Evolutionary conservation across 1,139 yeast species (phyloP), one percentile per base, ranked within the genome.

Genomic region (Diutina scorzettiae): DNA sequence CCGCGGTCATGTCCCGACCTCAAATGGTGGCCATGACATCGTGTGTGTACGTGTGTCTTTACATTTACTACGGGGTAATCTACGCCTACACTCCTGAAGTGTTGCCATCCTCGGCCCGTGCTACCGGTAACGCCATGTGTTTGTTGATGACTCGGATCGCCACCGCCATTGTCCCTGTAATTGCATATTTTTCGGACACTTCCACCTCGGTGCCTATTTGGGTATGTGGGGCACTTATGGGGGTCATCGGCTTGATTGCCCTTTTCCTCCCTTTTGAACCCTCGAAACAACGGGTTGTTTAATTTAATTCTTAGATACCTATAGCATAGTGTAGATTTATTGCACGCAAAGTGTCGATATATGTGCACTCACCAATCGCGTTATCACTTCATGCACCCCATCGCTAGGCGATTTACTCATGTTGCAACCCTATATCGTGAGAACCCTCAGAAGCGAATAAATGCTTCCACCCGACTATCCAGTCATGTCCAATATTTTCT

Each of bases 51-150:
- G 62, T 75, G 43, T 61, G 70, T 43, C 57, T 73, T 47, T 71
- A 73, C 53, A 62, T 75, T 43, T 75, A 74, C 57, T 74, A 71
- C 50, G 77, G 76, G 0, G 67, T 69, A 41, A 59, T 76, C 37
- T 76, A 71, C 52, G 80, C 79, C 1, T 74, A 70, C 47, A 71
- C 79, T 1, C 80, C 81, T 0, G 81, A 76, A 53, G 74, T 73
- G 32, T 64, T 76, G 54, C 81, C 81, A 1, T 63, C 78, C 2
- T 58, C 60, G 17, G 74, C 75, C 19, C 59, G 81, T 49, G 74
- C 74, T 3, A 74, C 81, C 0, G 81, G 81, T 17, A 66, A 68
- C 49, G 76, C 76, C 12, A 50, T 76, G 31, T 65, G 75, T n/a
- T 58, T 73, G 41, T 64, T 71, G 2, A 59, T 63, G 30, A 66